Base-by-base conservation (phyloP, 768 basidiomycete species). In the Mycena leptocephala region DNA sequence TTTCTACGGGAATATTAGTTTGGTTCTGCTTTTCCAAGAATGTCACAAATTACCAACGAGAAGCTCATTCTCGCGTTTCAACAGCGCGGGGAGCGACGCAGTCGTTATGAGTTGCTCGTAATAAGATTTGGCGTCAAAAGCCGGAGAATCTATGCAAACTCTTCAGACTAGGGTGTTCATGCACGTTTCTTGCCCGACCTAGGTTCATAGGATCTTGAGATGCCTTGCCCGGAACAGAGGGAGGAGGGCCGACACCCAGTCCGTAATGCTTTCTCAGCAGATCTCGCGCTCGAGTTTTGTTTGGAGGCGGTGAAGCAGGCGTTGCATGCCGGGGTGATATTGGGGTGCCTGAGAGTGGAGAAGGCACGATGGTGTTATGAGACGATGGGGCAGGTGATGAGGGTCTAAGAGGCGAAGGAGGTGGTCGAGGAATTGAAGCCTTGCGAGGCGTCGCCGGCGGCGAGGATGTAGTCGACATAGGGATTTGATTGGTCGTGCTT, bases 91-190 rank as follows among this genome's bases (percentile, higher is more conserved):
- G 37, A 97, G 86, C 8, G 95, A 93, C 3, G 95, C 91, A 0
- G 95, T 95, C 0, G 95, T 96, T 70, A 97, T 96, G 9, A 97
- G 83, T 78, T 96, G 95, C 78, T 96, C 94, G 77, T 97, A 97
- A 79, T 96, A 97, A 16, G 91, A 88, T 82, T 93, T 94, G 14
- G 96, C 93, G 79, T 97, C 95, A 80, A 97, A 97, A 10, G 91
- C 92, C 24, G 92, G 84, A 0, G 96, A 96, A 83, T 97, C 96
- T 96, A 77, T 6, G 33, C 16, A 18, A 59, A 59, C 10, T 16
- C 48, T 26, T 46, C 33, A 64, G 30, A 48, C 30, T 37, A 37
- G 62, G 46, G 63, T 30, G 28, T 77, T 65, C 80, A 48, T 56
- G n/a, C 11, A 22, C 32, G 28, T 41, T 69, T 70, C 20, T 43